phyloP scores from a whole-genome alignment of 257 asterid species.

The Fraxinus quadrangulata region DNA sequence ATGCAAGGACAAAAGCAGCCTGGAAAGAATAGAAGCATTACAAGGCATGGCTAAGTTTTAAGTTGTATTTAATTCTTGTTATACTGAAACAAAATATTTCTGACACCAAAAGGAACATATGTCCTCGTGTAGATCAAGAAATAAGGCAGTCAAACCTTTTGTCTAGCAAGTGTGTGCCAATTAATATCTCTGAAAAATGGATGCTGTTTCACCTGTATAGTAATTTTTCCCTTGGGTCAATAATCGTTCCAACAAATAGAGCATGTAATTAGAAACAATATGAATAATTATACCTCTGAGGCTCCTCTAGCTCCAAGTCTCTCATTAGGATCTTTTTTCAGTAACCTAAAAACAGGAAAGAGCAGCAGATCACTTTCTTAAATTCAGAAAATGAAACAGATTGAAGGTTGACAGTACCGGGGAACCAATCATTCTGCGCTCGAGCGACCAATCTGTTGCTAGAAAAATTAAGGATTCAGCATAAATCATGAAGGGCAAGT shows the following conservation, averaged over 20 bases:
- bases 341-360: constrained; percentile 50
- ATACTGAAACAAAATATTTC: neutral
- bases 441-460: neutral
- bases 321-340: constrained; percentile 94
- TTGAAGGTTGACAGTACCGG: neutral
- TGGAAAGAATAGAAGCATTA: constrained; percentile 25
- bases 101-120: neutral
- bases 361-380: neutral
- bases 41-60: constrained; percentile 18
- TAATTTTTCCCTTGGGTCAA: neutral
- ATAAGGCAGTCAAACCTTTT: constrained; percentile 58
- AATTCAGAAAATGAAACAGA: neutral
- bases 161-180: constrained; percentile 98
- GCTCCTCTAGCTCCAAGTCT: constrained; percentile 98
- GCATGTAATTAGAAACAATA: neutral
- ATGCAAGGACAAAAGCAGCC: constrained; percentile 96
- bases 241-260: neutral
- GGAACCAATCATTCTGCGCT: neutral
- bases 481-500: neutral
- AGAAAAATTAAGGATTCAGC: neutral
- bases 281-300: constrained; percentile 57
- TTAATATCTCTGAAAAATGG: constrained; percentile 86
- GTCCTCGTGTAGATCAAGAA: neutral
- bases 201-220: constrained; percentile 87
- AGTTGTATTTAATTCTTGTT: neutral